These are phyloP conservation scores for Diatrype stigma DNA, from an alignment of 2,329 filamentous ascomycete species.

Conservation along the genomic window DNA sequence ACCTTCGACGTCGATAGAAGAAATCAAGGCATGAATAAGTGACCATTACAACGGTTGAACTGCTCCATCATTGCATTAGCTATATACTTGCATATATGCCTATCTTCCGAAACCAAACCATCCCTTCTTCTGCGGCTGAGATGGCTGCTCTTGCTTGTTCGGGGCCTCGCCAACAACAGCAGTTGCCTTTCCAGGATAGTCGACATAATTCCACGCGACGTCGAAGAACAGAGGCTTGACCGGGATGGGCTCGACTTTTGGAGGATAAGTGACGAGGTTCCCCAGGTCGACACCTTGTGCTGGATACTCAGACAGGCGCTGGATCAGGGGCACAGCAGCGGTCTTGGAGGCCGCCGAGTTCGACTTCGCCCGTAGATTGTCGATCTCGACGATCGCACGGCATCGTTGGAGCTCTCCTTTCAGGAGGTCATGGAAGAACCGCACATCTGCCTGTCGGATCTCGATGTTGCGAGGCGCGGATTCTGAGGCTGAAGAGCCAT, in stretches of 20 bases:
- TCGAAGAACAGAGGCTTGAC: slow-evolving; percentile 96
- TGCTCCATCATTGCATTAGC: background rate
- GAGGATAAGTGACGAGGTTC: slow-evolving; percentile 84
- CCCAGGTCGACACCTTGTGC: slow-evolving; percentile 65
- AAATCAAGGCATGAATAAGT: background rate
- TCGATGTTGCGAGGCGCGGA: slow-evolving; percentile 61
- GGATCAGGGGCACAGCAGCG: slow-evolving; percentile 56
- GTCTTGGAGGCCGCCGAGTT: slow-evolving; percentile 42
- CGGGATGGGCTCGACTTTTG: slow-evolving; percentile 75
- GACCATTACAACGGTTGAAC: background rate
- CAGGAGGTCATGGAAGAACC: slow-evolving; percentile 58
- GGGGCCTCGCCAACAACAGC: slow-evolving; percentile 24
- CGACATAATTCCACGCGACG: slow-evolving; percentile 95
- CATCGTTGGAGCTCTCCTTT: slow-evolving; percentile 72
- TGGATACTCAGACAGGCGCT: slow-evolving; percentile 73
- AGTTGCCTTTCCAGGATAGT: slow-evolving; percentile 67
- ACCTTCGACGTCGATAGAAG: background rate
- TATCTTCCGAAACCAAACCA: slow-evolving; percentile 72
- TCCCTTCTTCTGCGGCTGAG: slow-evolving; percentile 56
- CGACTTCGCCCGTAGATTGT: slow-evolving; percentile 52
- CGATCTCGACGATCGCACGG: slow-evolving; percentile 80
- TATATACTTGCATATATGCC: background rate
- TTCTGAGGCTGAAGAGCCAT: slow-evolving; percentile 27
- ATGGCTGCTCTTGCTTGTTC: slow-evolving; percentile 31
- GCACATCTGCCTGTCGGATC: slow-evolving; percentile 55